These are phyloP conservation scores for Starmerella davenportii DNA, from an alignment of 805 yeast species.

Conservation along the genomic window DNA sequence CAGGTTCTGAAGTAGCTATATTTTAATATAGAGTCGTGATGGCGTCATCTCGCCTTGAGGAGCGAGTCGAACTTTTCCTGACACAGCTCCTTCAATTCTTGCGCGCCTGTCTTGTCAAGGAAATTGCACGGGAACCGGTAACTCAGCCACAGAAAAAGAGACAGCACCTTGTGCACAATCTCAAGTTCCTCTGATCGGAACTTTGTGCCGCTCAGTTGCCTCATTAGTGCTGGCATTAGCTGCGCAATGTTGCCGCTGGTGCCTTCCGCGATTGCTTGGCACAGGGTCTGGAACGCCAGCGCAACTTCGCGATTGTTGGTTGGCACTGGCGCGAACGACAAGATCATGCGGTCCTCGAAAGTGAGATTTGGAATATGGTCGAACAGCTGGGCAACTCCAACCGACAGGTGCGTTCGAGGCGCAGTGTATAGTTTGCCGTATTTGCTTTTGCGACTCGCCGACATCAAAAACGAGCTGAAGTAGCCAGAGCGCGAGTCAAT, in stretches of 20 bases:
- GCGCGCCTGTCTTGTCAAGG: conserved; percentile 58
- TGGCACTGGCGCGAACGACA: conserved; percentile 47
- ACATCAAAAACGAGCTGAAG: conserved; percentile 7
- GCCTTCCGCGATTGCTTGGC: conserved; percentile 38
- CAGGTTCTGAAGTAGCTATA: background rate
- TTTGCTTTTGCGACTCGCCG: background rate
- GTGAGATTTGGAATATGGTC: conserved; percentile 28
- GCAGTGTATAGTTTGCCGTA: background rate
- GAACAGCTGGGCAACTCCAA: conserved; percentile 27
- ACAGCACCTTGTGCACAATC: conserved; percentile 45
- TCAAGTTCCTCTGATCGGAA: conserved; percentile 29
- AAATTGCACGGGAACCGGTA: conserved; percentile 73
- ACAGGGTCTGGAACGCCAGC: conserved; percentile 30
- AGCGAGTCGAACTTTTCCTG: conserved; percentile 42
- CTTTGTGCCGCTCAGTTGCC: background rate
- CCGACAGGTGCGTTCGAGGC: background rate
- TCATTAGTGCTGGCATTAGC: conserved; percentile 19
- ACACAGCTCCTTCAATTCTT: conserved; percentile 46
- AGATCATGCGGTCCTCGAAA: conserved; percentile 37
- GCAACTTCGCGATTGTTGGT: conserved; percentile 22
- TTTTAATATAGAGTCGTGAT: background rate
- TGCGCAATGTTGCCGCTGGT: conserved; percentile 40
- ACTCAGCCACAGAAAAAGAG: conserved; percentile 66
- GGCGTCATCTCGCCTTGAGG: conserved; percentile 1
- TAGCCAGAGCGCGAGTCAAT: conserved; percentile 33